phyloP scores from a whole-genome alignment of 805 yeast genomes.

The Ogataea salicorniae region DNA sequence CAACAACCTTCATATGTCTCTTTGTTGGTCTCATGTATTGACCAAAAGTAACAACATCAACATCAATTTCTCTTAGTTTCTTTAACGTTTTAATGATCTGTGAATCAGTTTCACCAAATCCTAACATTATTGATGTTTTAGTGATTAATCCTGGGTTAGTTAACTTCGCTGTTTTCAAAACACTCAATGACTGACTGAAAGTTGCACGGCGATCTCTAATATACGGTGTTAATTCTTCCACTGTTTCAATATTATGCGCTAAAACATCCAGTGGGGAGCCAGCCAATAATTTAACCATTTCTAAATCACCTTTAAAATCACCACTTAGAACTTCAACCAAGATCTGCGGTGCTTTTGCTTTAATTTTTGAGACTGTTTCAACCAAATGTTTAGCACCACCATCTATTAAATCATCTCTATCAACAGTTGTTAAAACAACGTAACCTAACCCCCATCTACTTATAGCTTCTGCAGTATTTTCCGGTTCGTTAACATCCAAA shows the following conservation, averaged over 20 bases:
- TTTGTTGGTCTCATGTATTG: slow-evolving; percentile 99
- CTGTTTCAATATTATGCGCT: slow-evolving; percentile 96
- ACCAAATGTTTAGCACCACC: slow-evolving; percentile 93
- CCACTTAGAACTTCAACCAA: slow-evolving; percentile 92
- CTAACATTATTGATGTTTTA: slow-evolving; percentile 93
- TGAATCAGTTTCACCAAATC: slow-evolving; percentile 93
- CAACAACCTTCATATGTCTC: slow-evolving; percentile 97
- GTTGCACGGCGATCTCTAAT: slow-evolving; percentile 97
- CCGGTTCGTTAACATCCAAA: slow-evolving; percentile 95
- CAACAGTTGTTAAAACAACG: slow-evolving; percentile 95
- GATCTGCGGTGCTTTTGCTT: slow-evolving; percentile 82
- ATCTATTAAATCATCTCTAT: slow-evolving; percentile 88
- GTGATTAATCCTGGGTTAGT: slow-evolving; percentile 73
- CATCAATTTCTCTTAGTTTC: slow-evolving; percentile 68
- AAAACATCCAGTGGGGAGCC: slow-evolving; percentile 87
- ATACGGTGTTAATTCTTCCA: slow-evolving; percentile 89
- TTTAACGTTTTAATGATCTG: slow-evolving; percentile 71
- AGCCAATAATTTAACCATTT: slow-evolving; percentile 76
- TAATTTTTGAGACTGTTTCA: slow-evolving; percentile 79
- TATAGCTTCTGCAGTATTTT: slow-evolving; percentile 95
- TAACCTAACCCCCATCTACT: slow-evolving; percentile 98
- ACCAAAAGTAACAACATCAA: slow-evolving; percentile 97
- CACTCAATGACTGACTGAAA: slow-evolving; percentile 78
- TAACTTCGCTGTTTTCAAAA: slow-evolving; percentile 75
- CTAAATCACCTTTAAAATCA: slow-evolving; percentile 88